Evolutionary conservation across 345 rosid genomes (phyloP).

Genomic region (Brassica cretica): DNA sequence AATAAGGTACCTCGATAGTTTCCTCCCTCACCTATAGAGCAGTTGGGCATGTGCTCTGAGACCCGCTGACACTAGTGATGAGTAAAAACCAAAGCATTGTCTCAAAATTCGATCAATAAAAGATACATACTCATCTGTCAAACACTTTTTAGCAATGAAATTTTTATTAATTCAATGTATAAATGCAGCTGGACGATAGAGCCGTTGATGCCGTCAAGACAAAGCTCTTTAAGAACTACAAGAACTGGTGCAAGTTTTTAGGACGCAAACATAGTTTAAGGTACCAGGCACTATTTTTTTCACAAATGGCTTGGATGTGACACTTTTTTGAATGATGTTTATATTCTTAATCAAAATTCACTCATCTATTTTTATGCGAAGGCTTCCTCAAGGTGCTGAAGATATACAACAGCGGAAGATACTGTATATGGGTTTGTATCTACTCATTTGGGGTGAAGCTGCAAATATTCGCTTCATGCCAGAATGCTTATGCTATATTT

Average conservation of each 20-base stretch:
- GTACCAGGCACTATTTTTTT: conserved; percentile 43
- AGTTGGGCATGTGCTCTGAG: conserved; percentile 16
- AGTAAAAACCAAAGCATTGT: conserved; percentile 8
- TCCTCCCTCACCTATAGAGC: conserved; percentile 9
- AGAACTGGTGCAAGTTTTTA: conserved; percentile 90
- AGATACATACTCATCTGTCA: conserved; percentile 15
- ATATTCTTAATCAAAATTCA: conserved; percentile 15
- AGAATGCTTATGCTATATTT: conserved; percentile 91
- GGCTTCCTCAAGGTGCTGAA: conserved; percentile 88
- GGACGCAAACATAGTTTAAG: conserved; percentile 94
- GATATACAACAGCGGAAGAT: conserved; percentile 92
- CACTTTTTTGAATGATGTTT: conserved; percentile 16
- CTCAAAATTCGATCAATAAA: background rate
- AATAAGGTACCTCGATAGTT: conserved; percentile 59
- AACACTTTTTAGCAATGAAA: background rate
- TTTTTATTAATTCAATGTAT: background rate
- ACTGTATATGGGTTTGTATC: conserved; percentile 90
- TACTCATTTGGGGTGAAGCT: conserved; percentile 98
- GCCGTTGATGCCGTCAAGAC: conserved; percentile 86
- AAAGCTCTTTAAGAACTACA: conserved; percentile 90
- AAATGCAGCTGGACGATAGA: conserved; percentile 89
- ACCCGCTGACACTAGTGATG: conserved; percentile 9
- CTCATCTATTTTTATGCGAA: conserved; percentile 33
- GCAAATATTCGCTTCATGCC: conserved; percentile 96
- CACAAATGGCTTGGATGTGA: conserved; percentile 8